A percentile compares a stretch with the other conserved stretches of the same genome.
phyloP scores from a whole-genome alignment of 768 basidiomycete species.

The Macrolepiota albuminosa region DNA sequence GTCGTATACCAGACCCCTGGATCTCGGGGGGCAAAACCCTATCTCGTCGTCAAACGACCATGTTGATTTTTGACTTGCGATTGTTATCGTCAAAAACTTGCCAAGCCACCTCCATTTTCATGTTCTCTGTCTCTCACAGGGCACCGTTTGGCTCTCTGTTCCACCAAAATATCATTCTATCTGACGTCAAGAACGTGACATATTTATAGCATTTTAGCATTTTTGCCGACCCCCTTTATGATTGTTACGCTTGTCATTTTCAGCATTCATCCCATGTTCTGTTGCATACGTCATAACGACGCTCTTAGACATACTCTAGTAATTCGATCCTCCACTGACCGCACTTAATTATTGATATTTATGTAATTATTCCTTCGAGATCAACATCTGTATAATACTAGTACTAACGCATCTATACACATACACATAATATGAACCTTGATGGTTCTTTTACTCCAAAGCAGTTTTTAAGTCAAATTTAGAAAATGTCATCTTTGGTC shows the following conservation, averaged over 20 bases:
- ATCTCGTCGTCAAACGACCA: slow-evolving; percentile 8
- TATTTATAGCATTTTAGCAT: background rate
- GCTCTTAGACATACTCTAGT: background rate
- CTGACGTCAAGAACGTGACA: background rate
- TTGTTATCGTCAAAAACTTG: background rate
- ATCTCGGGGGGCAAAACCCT: slow-evolving; percentile 4
- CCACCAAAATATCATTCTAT: background rate
- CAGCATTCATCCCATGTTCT: background rate
- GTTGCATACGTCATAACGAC: background rate
- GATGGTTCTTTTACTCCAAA: background rate
- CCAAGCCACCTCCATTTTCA: too few relatives aligned
- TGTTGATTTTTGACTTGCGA: background rate
- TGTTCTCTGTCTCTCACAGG: background rate
- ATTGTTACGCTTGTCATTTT: background rate
- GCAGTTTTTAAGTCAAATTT: background rate
- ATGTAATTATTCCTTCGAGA: background rate
- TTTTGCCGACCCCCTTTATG: background rate
- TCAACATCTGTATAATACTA: background rate
- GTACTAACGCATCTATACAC: background rate
- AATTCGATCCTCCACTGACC: slow-evolving; percentile 1
- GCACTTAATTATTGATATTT: background rate
- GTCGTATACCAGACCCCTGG: slow-evolving; percentile 7
- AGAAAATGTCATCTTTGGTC: background rate
- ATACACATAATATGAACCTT: background rate
- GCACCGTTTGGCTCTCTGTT: background rate